phyloP scores from a whole-genome alignment of 306 rosid species.

The Cucumis melo region DNA sequence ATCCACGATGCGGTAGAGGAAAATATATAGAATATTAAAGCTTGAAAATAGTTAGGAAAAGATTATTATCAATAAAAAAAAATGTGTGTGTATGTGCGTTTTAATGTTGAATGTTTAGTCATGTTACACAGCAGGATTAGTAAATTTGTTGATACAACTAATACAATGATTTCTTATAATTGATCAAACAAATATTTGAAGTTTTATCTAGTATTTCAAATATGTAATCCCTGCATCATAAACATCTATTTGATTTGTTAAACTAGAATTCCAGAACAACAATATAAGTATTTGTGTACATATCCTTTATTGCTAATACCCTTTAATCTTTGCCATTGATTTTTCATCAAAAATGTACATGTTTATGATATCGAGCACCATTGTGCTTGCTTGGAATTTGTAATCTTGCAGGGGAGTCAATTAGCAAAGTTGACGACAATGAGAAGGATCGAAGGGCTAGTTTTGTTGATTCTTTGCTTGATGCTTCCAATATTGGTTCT shows the following conservation, averaged over 20 bases:
- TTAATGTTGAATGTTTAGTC: background rate
- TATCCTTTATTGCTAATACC: background rate
- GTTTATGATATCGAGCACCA: background rate
- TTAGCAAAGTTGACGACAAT: slow-evolving; percentile 44
- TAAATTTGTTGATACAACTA: background rate
- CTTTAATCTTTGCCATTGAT: background rate
- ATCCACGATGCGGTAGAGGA: background rate
- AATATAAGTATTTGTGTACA: background rate
- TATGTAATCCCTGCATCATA: background rate
- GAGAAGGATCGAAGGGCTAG: slow-evolving; percentile 65
- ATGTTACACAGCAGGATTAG: background rate
- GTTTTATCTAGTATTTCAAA: background rate
- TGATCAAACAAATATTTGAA: background rate
- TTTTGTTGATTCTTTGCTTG: slow-evolving; percentile 72
- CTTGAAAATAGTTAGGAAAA: background rate
- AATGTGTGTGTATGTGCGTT: background rate
- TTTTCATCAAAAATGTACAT: background rate
- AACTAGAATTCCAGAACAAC: background rate
- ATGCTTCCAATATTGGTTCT: slow-evolving; percentile 31
- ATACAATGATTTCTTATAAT: background rate
- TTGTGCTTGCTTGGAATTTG: background rate
- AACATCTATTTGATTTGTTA: background rate
- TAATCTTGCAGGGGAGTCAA: slow-evolving; percentile 53
- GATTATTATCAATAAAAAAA: background rate
- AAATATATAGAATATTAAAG: background rate